These are phyloP conservation scores for Tylopilus vinaceipallidus DNA, from an alignment of 768 basidiomycete species.

Conservation along the genomic window DNA sequence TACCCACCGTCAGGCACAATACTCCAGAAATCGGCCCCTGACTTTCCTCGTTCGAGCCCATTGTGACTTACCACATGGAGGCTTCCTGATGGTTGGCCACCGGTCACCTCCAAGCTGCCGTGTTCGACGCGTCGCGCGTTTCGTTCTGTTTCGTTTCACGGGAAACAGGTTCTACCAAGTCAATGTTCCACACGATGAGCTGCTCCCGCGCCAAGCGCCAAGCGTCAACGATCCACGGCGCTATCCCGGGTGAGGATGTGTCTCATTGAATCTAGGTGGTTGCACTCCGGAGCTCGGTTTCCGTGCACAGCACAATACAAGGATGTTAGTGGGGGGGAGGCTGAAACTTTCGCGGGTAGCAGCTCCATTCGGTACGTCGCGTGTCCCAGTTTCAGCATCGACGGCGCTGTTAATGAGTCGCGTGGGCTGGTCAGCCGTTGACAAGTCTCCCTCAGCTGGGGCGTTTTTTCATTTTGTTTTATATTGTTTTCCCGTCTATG, in stretches of 20 bases:
- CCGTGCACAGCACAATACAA: no score
- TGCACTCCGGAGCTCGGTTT: no score
- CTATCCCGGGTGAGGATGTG: no score
- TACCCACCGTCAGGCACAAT: background rate
- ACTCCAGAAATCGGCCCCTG: background rate
- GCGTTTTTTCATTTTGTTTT: no score
- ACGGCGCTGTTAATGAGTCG: no score
- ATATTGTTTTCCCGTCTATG: slow-evolving; percentile 3
- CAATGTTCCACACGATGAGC: background rate
- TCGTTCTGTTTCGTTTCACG: no score
- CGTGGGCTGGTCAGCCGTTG: slow-evolving; percentile 15
- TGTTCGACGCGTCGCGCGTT: background rate
- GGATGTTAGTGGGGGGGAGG: no score
- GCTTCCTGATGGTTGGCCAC: background rate
- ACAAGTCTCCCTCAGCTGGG: slow-evolving; percentile 2
- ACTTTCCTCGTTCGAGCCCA: background rate
- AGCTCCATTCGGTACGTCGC: slow-evolving; percentile 7
- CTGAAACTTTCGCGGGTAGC: slow-evolving; percentile 26
- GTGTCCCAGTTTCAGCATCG: slow-evolving; percentile 10
- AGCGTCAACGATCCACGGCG: no score
- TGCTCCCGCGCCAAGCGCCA: background rate
- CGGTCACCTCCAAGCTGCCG: background rate
- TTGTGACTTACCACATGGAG: background rate
- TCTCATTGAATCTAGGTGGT: no score
- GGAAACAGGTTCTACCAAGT: no score